phyloP scores from a whole-genome alignment of 2,329 filamentous ascomycete genomes.

The Hypoxylon sp. region DNA sequence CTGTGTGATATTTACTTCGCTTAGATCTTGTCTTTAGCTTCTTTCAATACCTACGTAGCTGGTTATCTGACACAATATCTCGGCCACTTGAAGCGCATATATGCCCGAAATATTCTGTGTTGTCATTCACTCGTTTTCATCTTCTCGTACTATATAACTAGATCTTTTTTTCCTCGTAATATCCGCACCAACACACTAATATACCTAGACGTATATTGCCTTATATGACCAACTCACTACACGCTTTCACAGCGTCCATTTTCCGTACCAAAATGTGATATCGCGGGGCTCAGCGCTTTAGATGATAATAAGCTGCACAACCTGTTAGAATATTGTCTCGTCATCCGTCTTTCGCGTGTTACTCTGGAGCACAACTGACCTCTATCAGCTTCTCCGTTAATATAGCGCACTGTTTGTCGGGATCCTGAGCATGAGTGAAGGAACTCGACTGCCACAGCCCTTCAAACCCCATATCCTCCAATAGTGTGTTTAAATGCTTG shows the following conservation, averaged over 20 bases:
- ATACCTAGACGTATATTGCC: neutral
- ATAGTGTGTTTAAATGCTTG: conserved; percentile 63
- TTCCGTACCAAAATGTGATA: neutral
- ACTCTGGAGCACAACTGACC: conserved; percentile 57
- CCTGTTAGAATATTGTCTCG: conserved; percentile 23
- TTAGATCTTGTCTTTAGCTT: neutral
- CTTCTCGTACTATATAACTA: conserved; percentile 22
- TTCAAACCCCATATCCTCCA: conserved; percentile 74
- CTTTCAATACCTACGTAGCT: neutral
- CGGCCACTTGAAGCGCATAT: neutral
- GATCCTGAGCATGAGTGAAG: conserved; percentile 64
- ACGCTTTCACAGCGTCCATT: neutral
- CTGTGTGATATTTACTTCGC: neutral
- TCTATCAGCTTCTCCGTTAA: conserved; percentile 74
- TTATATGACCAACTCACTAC: neutral
- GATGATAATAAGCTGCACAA: conserved; percentile 44
- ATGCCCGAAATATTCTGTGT: conserved; percentile 5
- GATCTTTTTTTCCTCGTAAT: conserved; percentile 10
- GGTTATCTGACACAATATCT: neutral
- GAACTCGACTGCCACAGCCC: conserved; percentile 73
- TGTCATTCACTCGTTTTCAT: conserved; percentile 17
- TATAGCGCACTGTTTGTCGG: conserved; percentile 66
- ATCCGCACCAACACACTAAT: conserved; percentile 8
- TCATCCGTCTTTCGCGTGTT: neutral
- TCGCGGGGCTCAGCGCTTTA: conserved; percentile 15